Conservation (phyloP, 208 protist genomes). For the Trypanosoma lewisi region DNA sequence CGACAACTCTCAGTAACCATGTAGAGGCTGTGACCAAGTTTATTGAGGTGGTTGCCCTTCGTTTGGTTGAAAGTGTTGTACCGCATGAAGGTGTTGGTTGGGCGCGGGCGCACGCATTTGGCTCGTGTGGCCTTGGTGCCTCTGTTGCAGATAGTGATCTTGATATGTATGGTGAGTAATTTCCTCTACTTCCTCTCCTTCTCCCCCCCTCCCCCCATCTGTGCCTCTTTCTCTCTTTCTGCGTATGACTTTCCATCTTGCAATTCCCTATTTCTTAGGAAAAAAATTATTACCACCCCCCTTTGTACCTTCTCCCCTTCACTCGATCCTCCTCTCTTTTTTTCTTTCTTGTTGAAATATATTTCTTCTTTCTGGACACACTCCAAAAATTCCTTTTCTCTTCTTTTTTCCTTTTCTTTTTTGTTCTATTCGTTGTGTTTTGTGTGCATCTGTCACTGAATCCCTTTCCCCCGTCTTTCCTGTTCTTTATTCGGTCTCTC, state of each 20-base stretch:
- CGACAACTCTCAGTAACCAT: not conserved
- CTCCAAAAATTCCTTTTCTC: constrained; percentile 43
- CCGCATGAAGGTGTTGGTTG: constrained; percentile 27
- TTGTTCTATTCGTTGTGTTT: constrained; percentile 26
- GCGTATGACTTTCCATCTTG: not conserved
- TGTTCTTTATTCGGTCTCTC: constrained; percentile 8
- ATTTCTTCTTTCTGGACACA: not conserved
- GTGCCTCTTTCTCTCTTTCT: constrained; percentile 9
- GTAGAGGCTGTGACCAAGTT: not conserved
- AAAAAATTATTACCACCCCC: no score
- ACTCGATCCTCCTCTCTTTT: not conserved
- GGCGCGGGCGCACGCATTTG: constrained; percentile 56
- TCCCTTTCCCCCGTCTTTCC: constrained; percentile 7
- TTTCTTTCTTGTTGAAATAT: constrained; percentile 14
- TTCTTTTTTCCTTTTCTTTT: constrained; percentile 33
- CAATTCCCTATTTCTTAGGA: no score
- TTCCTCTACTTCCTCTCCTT: constrained; percentile 11
- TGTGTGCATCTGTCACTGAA: constrained; percentile 1
- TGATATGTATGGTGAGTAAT: constrained; percentile 91
- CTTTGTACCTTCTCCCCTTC: not conserved
- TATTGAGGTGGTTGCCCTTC: constrained; percentile 21
- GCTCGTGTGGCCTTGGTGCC: constrained; percentile 74
- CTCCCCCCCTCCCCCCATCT: not conserved
- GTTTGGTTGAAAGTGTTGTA: constrained; percentile 13
- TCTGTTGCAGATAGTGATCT: constrained; percentile 82